Evolutionary conservation across 1,284 basidiomycete species (phyloP), one percentile per base, ranked within the genome.

Genomic region (Microbotryomycetes sp.): DNA sequence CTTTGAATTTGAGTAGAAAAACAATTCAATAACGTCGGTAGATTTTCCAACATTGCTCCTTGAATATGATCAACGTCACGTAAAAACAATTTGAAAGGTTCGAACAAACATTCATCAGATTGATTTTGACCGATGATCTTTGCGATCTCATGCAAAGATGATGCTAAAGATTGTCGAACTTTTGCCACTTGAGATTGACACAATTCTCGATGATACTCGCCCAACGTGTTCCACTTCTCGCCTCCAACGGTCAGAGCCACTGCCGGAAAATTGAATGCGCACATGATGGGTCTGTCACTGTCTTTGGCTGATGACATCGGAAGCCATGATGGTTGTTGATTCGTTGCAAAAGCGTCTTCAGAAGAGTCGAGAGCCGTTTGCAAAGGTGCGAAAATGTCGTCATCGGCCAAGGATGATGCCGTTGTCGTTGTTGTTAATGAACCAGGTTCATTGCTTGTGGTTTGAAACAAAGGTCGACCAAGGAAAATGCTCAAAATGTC

Each of bases 191-290:
- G 30, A 74, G 72, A 32, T 71, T 75, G 53, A 84, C 81, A 51
- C 42, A 97, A 80, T 7, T 81, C 79, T 25, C 81, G 73, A 76
- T 96, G 92, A 48, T 84, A 78, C 6, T 81, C 80, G 29, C 86
- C 84, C 15, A 98, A 77, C 63, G 86, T 82, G n/a, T 75, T 71
- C 93, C 93, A 98, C 49, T 88, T 82, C 3, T 77, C 75, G 5
- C 79, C 77, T 5, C 93, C 93, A 19, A 97, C 79, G 0, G 92
- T 91, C 7, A 93, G 80, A 14, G 86, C 84, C 1, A 97, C 89
- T 14, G 93, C 93, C 22, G 93, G 94, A 71, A 90, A 87, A 76
- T 97, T 97, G 80, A 93, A 97, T 7, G 91, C 91, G 28, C 58
- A 59, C 58, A 59, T 59, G 42, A 59, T 52, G 12, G 61, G 58